Evolutionary conservation across 257 asterid genomes (phyloP).

Genomic region (Ballota nigra): DNA sequence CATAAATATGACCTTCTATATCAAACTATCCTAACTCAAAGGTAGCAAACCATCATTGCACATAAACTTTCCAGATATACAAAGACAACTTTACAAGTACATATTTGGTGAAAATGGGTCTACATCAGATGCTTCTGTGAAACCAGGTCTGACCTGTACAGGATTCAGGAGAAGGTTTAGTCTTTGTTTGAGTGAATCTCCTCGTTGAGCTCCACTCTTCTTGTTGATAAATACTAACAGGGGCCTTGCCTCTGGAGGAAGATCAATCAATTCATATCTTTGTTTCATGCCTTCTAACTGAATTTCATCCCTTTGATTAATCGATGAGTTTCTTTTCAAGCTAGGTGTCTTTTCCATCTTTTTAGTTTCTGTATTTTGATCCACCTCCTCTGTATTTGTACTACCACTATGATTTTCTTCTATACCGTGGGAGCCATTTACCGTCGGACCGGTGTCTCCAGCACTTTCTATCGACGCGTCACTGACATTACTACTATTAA

Average conservation of each 20-base stretch:
- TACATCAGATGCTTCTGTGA: constrained; percentile 14
- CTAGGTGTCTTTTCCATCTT: constrained; percentile 52
- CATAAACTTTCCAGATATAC: background rate
- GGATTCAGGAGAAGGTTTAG: constrained; percentile 86
- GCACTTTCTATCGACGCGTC: constrained; percentile 54
- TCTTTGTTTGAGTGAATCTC: constrained; percentile 76
- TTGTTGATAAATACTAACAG: constrained; percentile 81
- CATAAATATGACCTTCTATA: background rate
- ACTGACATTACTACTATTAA: constrained; percentile 48
- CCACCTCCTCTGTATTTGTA: constrained; percentile 41
- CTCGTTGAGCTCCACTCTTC: constrained; percentile 99
- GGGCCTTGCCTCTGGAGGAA: constrained; percentile 93
- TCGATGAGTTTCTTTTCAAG: constrained; percentile 60
- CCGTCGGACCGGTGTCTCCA: constrained; percentile 39
- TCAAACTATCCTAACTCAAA: background rate
- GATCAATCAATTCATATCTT: constrained; percentile 79
- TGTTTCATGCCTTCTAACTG: constrained; percentile 53
- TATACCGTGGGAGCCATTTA: constrained; percentile 42
- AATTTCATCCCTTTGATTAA: constrained; percentile 61
- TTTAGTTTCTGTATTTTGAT: constrained; percentile 49
- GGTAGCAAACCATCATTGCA: constrained; percentile 8
- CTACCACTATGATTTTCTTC: constrained; percentile 55
- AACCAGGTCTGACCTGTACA: constrained; percentile 69
- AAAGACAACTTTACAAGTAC: background rate
- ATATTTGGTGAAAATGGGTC: background rate